Conservation (phyloP, 805 yeast genomes). For the Suhomyces pyralidae region DNA sequence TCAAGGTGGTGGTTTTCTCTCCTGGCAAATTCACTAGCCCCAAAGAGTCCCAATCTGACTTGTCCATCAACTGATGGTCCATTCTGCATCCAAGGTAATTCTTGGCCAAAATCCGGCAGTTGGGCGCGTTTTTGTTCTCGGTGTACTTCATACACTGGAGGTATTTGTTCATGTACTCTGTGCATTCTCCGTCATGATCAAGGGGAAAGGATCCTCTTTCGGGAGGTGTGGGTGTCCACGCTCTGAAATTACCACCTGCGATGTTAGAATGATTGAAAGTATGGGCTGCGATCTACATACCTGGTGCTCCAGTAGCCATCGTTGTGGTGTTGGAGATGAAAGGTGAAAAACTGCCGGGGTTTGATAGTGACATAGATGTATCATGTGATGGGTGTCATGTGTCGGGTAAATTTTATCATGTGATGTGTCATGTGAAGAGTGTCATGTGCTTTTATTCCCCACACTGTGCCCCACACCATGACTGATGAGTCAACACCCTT, state of each 20-base stretch:
- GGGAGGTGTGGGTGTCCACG: conserved; percentile 84
- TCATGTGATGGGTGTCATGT: background rate
- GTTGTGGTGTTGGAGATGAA: background rate
- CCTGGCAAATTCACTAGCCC: conserved; percentile 44
- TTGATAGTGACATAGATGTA: background rate
- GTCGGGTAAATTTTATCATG: too few species aligned
- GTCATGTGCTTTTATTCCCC: background rate
- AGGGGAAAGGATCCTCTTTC: conserved; percentile 95
- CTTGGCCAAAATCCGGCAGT: conserved; percentile 82
- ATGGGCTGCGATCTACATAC: conserved; percentile 14
- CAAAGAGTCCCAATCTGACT: conserved; percentile 42
- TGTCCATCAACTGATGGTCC: conserved; percentile 58
- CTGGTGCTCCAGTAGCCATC: conserved; percentile 42
- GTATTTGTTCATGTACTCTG: conserved; percentile 68
- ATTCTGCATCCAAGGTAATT: conserved; percentile 81
- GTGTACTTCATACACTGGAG: conserved; percentile 75
- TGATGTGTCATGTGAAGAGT: too few species aligned
- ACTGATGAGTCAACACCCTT: background rate
- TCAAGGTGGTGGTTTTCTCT: conserved; percentile 14
- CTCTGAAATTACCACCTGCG: conserved; percentile 16
- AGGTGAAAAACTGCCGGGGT: background rate
- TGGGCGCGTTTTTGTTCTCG: conserved; percentile 82
- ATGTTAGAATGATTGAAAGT: background rate
- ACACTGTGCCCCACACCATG: background rate
- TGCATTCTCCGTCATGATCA: conserved; percentile 85